phyloP scores from a whole-genome alignment of 2,329 filamentous ascomycete genomes.

The Apiospora aurea region DNA sequence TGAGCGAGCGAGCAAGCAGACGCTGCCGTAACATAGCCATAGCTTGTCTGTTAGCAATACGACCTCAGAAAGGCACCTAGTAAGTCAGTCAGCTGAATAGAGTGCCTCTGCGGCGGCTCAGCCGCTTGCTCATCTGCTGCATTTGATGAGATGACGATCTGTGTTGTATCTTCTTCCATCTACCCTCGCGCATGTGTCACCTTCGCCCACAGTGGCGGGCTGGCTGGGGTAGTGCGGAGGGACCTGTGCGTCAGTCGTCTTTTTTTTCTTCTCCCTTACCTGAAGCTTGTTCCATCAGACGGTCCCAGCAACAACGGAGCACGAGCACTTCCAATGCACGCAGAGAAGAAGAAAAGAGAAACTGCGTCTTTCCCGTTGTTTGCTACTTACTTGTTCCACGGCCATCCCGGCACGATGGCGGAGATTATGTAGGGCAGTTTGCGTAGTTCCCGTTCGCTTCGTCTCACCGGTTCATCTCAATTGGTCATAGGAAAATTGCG shows the following conservation, averaged over 20 bases:
- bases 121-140: background rate
- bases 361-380: background rate
- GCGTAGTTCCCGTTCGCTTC: conserved; percentile 8
- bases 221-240: conserved; percentile 9
- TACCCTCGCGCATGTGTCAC: conserved; percentile 16
- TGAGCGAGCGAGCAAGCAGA: background rate
- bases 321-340: background rate
- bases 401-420: conserved; percentile 4
- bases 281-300: conserved; percentile 1
- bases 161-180: background rate
- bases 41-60: conserved; percentile 7
- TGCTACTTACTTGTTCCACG: conserved; percentile 11
- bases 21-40: background rate
- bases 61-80: background rate
- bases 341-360: background rate
- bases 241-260: background rate
- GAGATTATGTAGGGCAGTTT: conserved; percentile 20
- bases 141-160: background rate
- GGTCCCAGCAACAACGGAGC: background rate
- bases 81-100: background rate
- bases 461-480: conserved; percentile 19
- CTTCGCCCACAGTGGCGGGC: background rate
- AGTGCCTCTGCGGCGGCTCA: background rate
- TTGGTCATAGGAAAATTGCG: conserved; percentile 14
- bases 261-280: background rate